Base-by-base conservation (phyloP, 78 protist genomes). In the Emiliania huxleyi region DNA sequence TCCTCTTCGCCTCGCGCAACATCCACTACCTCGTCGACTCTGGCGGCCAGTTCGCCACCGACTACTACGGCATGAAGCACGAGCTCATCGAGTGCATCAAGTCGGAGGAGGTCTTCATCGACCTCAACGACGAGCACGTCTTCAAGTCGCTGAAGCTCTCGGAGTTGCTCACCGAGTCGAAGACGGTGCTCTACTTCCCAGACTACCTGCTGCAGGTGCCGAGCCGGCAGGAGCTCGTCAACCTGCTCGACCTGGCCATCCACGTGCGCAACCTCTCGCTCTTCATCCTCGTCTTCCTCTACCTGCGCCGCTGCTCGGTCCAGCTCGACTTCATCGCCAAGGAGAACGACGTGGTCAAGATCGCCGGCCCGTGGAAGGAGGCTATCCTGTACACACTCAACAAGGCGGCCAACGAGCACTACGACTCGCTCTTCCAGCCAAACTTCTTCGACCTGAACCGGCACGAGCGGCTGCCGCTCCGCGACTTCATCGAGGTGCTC, bases 51-150 rank as follows among this genome's bases (percentile, higher is more conserved):
- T 81, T 81, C 89, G 21, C 23, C 56, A 6, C 5, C 29, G 40
- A 81, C 89, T 81, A 81, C 56, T 81, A 81, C 56, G 89, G 89
- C 38, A 81, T 81, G 89, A 81, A 81, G 56, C 89, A 81, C 89
- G 89, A 81, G 89, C 89, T 81, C 11, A 45, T 81, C 62, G 89
- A 45, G 22, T 25, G 19, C 56, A 81, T 81, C 56, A 45, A 22
- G 23, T 81, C 89, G 43, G 89, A 81, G 89, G 43, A 81, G 89
- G 29, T 42, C n/a, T 44, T 45, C 37, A 35, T 81, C 37, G 89
- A 81, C 56, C 89, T 81, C 26, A 81, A 81, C 89, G 89, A 81
- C 37, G 89, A 81, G n/a, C 89, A 81, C 56, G 56, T 81, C 18
- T 81, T 81, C 89, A 81, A 81, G 56, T 19, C 15, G 56, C 45